phyloP scores from a whole-genome alignment of 129 eudicot species.

The Arctium lappa region DNA sequence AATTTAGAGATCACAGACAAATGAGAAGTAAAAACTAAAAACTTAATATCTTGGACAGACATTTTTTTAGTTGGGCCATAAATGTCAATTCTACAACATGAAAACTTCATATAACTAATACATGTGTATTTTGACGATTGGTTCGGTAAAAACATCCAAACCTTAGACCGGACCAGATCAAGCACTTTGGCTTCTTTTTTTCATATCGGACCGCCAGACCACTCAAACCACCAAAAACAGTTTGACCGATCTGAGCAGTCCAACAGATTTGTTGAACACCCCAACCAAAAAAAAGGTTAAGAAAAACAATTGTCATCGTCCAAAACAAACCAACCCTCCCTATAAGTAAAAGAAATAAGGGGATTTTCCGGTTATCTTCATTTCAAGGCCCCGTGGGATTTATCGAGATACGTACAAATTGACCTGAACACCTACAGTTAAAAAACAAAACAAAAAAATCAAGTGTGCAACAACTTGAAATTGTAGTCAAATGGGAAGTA shows the following conservation, averaged over 20 bases:
- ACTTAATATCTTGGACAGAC: neutral
- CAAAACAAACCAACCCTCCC: neutral
- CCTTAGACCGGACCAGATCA: too few relatives aligned
- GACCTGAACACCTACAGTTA: neutral
- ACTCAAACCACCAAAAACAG: neutral
- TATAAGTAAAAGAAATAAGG: neutral
- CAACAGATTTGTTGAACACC: neutral
- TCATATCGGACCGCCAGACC: neutral
- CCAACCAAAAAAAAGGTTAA: neutral
- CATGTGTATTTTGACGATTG: too few relatives aligned
- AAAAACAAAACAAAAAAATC: too few relatives aligned
- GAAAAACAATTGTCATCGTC: neutral
- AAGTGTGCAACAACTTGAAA: conserved; percentile 3
- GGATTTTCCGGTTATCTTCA: too few relatives aligned
- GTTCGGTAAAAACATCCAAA: neutral
- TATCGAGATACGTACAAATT: neutral
- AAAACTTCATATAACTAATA: neutral
- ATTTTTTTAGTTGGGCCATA: neutral
- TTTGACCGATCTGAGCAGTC: neutral
- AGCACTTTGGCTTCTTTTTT: neutral
- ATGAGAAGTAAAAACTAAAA: neutral
- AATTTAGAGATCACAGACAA: neutral
- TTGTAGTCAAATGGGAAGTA: conserved; percentile 10
- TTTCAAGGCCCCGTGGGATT: neutral
- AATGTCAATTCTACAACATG: neutral